A percentile compares a stretch with the other conserved stretches of the same genome.
These are phyloP conservation scores for Hanseniaspora uvarum DNA, from an alignment of 1,139 yeast genomes.

Conservation along the genomic window DNA sequence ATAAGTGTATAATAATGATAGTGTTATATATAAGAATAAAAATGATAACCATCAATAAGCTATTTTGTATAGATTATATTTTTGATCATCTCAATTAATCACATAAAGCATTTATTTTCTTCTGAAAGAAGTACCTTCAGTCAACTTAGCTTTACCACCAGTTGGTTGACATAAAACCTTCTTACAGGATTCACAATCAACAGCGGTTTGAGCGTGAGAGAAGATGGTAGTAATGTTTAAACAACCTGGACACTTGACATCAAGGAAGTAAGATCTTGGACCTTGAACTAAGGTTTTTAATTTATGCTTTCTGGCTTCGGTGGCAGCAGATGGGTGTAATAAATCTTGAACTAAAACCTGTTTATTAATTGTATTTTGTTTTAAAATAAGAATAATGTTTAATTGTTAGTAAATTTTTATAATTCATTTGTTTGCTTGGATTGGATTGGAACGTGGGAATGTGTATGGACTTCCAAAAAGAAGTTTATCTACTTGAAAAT, in stretches of 20 bases:
- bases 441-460: neutral
- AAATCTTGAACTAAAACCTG: conserved; percentile 95
- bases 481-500: neutral
- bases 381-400: neutral
- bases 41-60: neutral
- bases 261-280: conserved; percentile 99
- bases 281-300: conserved; percentile 92
- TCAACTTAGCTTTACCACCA: conserved; percentile 99
- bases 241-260: conserved; percentile 99
- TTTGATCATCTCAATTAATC: conserved; percentile 2
- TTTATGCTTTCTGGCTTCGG: conserved; percentile 96
- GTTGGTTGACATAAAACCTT: conserved; percentile 98
- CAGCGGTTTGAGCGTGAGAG: conserved; percentile 99
- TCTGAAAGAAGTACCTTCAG: conserved; percentile 99
- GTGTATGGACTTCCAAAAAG: neutral
- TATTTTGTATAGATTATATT: neutral
- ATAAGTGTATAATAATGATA: conserved; percentile 12
- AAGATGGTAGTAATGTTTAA: conserved; percentile 97
- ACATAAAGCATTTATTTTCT: conserved; percentile 58
- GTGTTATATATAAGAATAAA: conserved; percentile 12
- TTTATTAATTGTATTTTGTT: conserved; percentile 16
- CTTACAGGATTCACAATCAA: conserved; percentile 97
- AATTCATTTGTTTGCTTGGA: neutral
- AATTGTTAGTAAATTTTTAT: conserved; percentile 10
- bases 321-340: conserved; percentile 92